These are phyloP conservation scores for Cystofilobasidium ferigula DNA, from an alignment of 768 basidiomycete genomes.

Conservation along the genomic window DNA sequence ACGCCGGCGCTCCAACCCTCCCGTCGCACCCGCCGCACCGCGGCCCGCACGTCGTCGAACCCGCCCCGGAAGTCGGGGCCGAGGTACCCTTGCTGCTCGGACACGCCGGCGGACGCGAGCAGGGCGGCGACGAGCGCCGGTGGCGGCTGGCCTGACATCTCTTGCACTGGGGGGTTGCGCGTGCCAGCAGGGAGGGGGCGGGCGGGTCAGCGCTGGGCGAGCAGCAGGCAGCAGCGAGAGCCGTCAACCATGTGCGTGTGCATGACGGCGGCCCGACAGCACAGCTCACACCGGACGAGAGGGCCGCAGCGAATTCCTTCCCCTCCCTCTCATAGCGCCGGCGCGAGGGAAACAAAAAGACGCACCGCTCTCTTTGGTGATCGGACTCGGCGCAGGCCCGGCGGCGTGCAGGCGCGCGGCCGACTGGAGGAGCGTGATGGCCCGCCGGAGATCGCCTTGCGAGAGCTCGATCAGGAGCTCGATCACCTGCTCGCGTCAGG, in stretches of 20 bases:
- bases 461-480: slow-evolving; percentile 66
- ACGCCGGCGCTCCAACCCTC: slow-evolving; percentile 91
- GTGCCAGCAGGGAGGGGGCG: not conserved
- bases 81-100: slow-evolving; percentile 39
- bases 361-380: slow-evolving; percentile 56
- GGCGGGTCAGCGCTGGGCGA: not conserved
- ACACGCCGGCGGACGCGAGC: slow-evolving; percentile 60
- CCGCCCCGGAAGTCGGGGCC: slow-evolving; percentile 28
- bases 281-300: too few species aligned
- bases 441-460: slow-evolving; percentile 83
- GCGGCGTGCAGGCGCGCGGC: slow-evolving; percentile 76
- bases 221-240: not conserved
- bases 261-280: too few species aligned
- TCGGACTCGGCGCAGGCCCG: slow-evolving; percentile 57
- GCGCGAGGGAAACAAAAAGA: not conserved
- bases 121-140: slow-evolving; percentile 58
- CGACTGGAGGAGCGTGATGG: slow-evolving; percentile 95
- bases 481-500: slow-evolving; percentile 43
- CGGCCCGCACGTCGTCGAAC: slow-evolving; percentile 47
- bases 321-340: too few species aligned
- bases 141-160: slow-evolving; percentile 93
- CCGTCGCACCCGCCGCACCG: slow-evolving; percentile 64
- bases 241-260: too few species aligned
- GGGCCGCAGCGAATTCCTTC: too few species aligned
- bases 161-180: slow-evolving; percentile 53